Evolutionary conservation across 2,329 filamentous ascomycete species (phyloP).

Genomic region (Talaromyces sp.): DNA sequence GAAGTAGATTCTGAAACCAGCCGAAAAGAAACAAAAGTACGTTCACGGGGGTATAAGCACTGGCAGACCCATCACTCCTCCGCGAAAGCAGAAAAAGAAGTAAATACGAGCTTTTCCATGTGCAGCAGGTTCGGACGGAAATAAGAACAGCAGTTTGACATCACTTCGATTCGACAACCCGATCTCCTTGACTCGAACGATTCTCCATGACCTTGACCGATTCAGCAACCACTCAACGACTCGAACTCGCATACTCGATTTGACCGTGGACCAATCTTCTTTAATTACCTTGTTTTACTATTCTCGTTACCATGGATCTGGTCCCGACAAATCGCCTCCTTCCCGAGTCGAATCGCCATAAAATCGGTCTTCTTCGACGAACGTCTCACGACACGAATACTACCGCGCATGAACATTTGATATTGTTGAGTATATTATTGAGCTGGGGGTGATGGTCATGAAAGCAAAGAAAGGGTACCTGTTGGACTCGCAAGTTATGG

Average conservation of each 20-base stretch:
- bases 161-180: conserved; percentile 3
- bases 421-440: conserved; percentile 4
- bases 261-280: conserved; percentile 10
- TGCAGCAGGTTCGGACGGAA: conserved; percentile 92
- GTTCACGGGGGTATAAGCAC: conserved; percentile 71
- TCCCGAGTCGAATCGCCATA: background rate
- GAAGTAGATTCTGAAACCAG: conserved; percentile 91
- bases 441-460: background rate
- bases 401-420: background rate
- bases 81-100: conserved; percentile 68
- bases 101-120: conserved; percentile 68
- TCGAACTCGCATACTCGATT: conserved; percentile 20
- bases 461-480: background rate
- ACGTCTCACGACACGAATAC: conserved; percentile 1
- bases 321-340: background rate
- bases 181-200: background rate
- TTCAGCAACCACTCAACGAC: conserved; percentile 16
- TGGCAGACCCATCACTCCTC: conserved; percentile 66
- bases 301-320: conserved; percentile 1
- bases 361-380: background rate
- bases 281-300: conserved; percentile 12
- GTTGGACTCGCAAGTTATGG: conserved; percentile 1
- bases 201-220: conserved; percentile 1
- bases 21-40: conserved; percentile 99
- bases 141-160: conserved; percentile 51